Evolutionary conservation across 805 yeast species (phyloP), one percentile per base, ranked within the genome.

Genomic region (Wickerhamomyces canadensis): DNA sequence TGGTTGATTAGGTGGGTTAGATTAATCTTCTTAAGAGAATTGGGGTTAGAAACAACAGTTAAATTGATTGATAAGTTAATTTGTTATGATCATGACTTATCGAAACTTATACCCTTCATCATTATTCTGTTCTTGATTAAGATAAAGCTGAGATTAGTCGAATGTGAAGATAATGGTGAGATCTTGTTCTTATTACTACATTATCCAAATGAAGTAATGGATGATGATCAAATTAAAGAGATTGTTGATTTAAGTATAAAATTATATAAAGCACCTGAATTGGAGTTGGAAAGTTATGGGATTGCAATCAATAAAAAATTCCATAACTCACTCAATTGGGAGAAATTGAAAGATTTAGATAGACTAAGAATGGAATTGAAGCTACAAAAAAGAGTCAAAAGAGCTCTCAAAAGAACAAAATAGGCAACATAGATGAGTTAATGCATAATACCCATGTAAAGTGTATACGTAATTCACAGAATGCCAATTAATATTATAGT

Each of bases 1-100:
- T 73, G 79, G 79, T 52, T 71, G 19, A 73, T 73, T 12, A 50
- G 79, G 35, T 73, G 69, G 60, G 62, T 69, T 4, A 52, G 78
- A 16, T 51, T 73, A 12, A 37, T 72, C 4, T 58, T 73, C 21
- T 48, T 68, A 12, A 50, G 79, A 37, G 79, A 73, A 38, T 39
- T 73, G 13, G 75, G 72, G 1, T 44, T 55, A 35, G 58, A 64
- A 19, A 51, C 55, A 15, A 55, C 66, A 0, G 52, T 59, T 17
- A 54, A 53, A 22, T 39, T 69, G 2, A 60, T 76, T 67, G 79
- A 73, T 47, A 62, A 61, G 33, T 43, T 73, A 29, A 56, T 68
- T 3, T 49, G 57, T 26, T 56, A 50, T 30, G 52, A 55, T 29
- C 36, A 44, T 28, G 57, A 54, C 17, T 38, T 58, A 12, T 47